Evolutionary conservation across 805 yeast species (phyloP).

Genomic region (Saccharomyces paradoxus): DNA sequence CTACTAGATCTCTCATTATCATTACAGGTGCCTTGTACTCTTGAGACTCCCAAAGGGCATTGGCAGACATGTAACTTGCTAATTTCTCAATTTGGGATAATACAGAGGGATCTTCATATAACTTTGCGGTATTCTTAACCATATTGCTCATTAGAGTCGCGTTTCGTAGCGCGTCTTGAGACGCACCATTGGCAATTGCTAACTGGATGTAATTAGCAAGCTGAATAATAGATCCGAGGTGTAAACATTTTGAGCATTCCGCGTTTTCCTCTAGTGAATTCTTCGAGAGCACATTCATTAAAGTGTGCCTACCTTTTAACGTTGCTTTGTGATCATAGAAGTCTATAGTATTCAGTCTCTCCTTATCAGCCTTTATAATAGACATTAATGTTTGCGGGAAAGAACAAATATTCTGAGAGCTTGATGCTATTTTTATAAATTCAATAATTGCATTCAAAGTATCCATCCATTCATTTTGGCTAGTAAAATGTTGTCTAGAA

Average conservation of each 20-base stretch:
- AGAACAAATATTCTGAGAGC: not conserved
- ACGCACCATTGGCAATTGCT: conserved; percentile 9
- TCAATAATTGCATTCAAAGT: conserved; percentile 12
- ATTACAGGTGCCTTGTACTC: conserved; percentile 49
- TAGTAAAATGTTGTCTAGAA: conserved; percentile 6
- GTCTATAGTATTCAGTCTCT: conserved; percentile 2
- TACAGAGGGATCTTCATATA: not conserved
- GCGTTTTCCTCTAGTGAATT: not conserved
- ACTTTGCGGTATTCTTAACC: conserved; percentile 5
- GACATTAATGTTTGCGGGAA: not conserved
- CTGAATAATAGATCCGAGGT: conserved; percentile 3
- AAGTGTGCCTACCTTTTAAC: conserved; percentile 14
- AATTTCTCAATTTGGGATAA: conserved; percentile 26
- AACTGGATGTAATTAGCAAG: conserved; percentile 7
- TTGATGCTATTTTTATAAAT: conserved; percentile 4
- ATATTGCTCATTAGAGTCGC: conserved; percentile 11
- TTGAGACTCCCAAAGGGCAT: conserved; percentile 57
- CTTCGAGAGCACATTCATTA: conserved; percentile 4
- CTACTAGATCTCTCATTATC: conserved; percentile 36
- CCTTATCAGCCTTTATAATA: conserved; percentile 1
- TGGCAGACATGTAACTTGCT: conserved; percentile 38
- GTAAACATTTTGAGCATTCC: not conserved
- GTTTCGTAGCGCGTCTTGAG: conserved; percentile 19
- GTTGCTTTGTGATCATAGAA: conserved; percentile 10
- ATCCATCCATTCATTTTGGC: conserved; percentile 15